Evolutionary conservation across 805 yeast genomes (phyloP).

Genomic region (Geotrichum ghanense): DNA sequence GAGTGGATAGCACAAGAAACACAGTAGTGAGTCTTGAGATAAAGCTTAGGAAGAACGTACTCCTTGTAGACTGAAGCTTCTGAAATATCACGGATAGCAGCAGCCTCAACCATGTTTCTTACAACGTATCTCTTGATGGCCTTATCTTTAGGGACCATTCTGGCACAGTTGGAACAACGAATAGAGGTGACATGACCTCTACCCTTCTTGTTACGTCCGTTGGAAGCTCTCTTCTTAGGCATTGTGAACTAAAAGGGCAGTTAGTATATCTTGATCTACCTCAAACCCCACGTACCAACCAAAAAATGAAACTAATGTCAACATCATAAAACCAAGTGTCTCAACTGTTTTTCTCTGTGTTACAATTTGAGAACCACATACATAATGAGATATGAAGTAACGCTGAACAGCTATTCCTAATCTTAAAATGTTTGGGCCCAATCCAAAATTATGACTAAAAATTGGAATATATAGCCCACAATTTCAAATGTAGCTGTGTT

Average conservation of each 20-base stretch:
- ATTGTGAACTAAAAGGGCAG: slow-evolving; percentile 27
- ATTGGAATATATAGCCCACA: too few relatives aligned
- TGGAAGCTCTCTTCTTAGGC: slow-evolving; percentile 99
- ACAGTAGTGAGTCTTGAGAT: slow-evolving; percentile 99
- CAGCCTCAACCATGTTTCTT: slow-evolving; percentile 99
- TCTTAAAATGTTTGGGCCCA: too few relatives aligned
- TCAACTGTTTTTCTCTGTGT: too few relatives aligned
- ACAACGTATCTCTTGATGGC: slow-evolving; percentile 99
- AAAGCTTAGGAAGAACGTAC: slow-evolving; percentile 98
- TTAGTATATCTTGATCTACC: neutral
- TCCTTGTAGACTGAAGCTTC: slow-evolving; percentile 99
- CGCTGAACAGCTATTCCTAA: too few relatives aligned
- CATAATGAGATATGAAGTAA: too few relatives aligned
- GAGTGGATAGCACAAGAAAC: slow-evolving; percentile 99
- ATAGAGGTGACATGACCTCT: slow-evolving; percentile 99
- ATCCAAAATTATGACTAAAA: too few relatives aligned
- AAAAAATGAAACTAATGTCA: too few relatives aligned
- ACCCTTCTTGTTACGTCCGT: slow-evolving; percentile 99
- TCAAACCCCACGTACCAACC: too few relatives aligned
- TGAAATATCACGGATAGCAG: slow-evolving; percentile 97
- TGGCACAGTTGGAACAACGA: slow-evolving; percentile 99
- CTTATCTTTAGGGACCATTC: slow-evolving; percentile 99
- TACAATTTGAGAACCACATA: too few relatives aligned
- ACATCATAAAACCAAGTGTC: too few relatives aligned
- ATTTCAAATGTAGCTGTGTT: too few relatives aligned